Evolutionary conservation across 805 yeast genomes (phyloP).

Genomic region (Candida xyloterini): DNA sequence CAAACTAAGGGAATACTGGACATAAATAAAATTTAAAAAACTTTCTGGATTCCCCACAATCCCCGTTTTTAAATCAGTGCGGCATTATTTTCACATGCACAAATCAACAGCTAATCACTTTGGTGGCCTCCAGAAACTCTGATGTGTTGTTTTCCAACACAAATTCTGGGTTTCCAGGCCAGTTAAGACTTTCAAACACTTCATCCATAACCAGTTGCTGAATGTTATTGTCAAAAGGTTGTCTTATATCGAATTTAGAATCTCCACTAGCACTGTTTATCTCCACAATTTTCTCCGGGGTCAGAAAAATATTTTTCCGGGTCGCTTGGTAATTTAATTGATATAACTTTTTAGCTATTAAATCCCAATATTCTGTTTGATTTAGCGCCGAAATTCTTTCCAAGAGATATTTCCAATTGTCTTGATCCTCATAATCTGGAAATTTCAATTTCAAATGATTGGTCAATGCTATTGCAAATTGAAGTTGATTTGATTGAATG

Average conservation of each 20-base stretch:
- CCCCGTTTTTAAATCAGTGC: not conserved
- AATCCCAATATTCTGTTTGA: slow-evolving; percentile 12
- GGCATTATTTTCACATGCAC: not conserved
- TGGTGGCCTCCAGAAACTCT: slow-evolving; percentile 13
- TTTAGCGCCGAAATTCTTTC: slow-evolving; percentile 1
- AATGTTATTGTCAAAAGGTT: slow-evolving; percentile 13
- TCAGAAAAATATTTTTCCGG: slow-evolving; percentile 1
- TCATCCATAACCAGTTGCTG: slow-evolving; percentile 13
- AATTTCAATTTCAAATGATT: slow-evolving; percentile 6
- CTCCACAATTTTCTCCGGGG: slow-evolving; percentile 4
- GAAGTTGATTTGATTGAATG: slow-evolving; percentile 9
- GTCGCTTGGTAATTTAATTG: slow-evolving; percentile 7
- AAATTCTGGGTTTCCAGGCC: slow-evolving; percentile 14
- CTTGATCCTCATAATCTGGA: slow-evolving; percentile 10
- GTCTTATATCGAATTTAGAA: slow-evolving; percentile 13
- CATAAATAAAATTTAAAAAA: slow-evolving; percentile 1
- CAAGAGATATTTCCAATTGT: slow-evolving; percentile 9
- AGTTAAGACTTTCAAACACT: slow-evolving; percentile 11
- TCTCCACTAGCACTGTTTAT: slow-evolving; percentile 6
- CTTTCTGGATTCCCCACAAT: slow-evolving; percentile 5
- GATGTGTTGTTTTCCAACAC: slow-evolving; percentile 7
- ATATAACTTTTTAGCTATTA: slow-evolving; percentile 15
- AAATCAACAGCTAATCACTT: slow-evolving; percentile 1
- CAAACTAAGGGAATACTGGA: slow-evolving; percentile 45
- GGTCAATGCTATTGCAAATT: slow-evolving; percentile 16